Percentiles rank a stretch among this genome's conserved stretches.
phyloP scores from a whole-genome alignment of 805 yeast species.

The Ogataea trehalophila region DNA sequence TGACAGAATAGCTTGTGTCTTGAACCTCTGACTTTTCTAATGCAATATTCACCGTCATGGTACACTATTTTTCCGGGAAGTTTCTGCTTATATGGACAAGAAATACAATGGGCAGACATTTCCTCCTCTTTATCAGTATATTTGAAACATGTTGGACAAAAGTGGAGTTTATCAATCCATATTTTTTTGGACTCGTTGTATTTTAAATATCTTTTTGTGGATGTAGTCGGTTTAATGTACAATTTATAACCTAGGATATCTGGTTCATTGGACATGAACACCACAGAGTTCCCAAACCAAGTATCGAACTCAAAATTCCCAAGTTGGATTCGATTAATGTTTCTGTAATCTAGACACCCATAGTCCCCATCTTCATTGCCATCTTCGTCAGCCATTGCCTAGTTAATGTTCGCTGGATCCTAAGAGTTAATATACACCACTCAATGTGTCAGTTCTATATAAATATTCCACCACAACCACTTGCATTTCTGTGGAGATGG shows the following conservation, averaged over 20 bases:
- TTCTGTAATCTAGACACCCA: slow-evolving; percentile 58
- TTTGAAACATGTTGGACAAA: slow-evolving; percentile 83
- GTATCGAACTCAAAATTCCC: slow-evolving; percentile 69
- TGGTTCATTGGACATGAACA: slow-evolving; percentile 47
- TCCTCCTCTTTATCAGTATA: slow-evolving; percentile 50
- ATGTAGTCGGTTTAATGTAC: slow-evolving; percentile 15
- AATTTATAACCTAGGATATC: slow-evolving; percentile 41
- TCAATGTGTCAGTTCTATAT: background rate
- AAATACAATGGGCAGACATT: slow-evolving; percentile 45
- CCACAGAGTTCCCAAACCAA: slow-evolving; percentile 86
- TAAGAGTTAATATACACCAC: background rate
- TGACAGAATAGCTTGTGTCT: slow-evolving; percentile 70
- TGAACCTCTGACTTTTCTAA: slow-evolving; percentile 65
- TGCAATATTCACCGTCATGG: slow-evolving; percentile 48
- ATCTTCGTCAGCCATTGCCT: slow-evolving; percentile 14
- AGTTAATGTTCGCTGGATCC: slow-evolving; percentile 4
- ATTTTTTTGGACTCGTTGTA: slow-evolving; percentile 17
- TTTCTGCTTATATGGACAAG: slow-evolving; percentile 35
- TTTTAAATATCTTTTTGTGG: slow-evolving; percentile 14
- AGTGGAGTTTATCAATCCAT: slow-evolving; percentile 60
- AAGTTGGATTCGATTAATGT: slow-evolving; percentile 59
- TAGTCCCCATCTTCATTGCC: slow-evolving; percentile 42
- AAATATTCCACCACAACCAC: background rate
- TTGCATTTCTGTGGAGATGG: no score
- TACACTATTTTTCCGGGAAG: slow-evolving; percentile 71